Percentiles rank a stretch among this genome's conserved stretches.
Conservation (phyloP, 768 basidiomycete genomes). For the Gymnopilus dilepis region DNA sequence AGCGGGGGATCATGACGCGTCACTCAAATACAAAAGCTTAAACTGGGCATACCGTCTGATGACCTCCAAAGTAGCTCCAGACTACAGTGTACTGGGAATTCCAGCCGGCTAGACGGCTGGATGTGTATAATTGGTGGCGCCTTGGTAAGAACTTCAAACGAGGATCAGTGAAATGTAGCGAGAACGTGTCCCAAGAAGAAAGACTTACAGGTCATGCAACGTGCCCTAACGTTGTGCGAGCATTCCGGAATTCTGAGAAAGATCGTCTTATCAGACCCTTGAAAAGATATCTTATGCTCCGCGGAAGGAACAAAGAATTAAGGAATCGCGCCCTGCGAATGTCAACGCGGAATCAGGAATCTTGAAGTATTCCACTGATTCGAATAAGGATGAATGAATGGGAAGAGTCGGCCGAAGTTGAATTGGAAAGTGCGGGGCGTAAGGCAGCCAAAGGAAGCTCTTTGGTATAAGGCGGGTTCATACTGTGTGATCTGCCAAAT, state of each 20-base stretch:
- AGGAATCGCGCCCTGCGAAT: background rate
- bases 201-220: background rate
- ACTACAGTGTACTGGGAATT: no score
- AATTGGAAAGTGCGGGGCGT: background rate
- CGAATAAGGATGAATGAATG: background rate
- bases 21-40: background rate
- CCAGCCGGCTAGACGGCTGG: no score
- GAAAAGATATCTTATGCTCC: background rate
- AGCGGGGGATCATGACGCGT: background rate
- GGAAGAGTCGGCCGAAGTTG: background rate
- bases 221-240: background rate
- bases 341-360: slow-evolving; percentile 1
- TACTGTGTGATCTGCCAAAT: background rate
- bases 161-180: background rate
- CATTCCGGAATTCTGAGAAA: background rate
- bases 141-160: background rate
- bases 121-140: background rate
- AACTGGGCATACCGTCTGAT: background rate
- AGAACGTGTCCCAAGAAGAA: background rate
- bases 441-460: background rate
- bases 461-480: background rate
- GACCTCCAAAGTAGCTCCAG: no score
- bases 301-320: slow-evolving; percentile 13
- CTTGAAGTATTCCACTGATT: background rate
- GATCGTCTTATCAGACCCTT: background rate